Evolutionary conservation across 345 rosid species (phyloP).

Genomic region (Eucalyptus tenuipes): DNA sequence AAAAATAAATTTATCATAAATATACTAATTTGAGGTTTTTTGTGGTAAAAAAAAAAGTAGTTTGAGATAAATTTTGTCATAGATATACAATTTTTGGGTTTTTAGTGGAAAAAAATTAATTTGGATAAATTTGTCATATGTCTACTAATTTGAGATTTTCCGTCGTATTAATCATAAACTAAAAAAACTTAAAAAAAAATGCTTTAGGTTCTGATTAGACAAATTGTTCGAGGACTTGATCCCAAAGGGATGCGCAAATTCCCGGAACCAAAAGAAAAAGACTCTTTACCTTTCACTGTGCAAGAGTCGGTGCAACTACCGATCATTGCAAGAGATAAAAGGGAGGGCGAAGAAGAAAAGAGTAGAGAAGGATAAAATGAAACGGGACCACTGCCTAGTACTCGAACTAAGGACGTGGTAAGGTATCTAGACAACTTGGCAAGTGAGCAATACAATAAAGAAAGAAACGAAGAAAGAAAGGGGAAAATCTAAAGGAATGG

Average conservation of each 20-base stretch:
- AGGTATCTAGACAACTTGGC: background rate
- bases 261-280: background rate
- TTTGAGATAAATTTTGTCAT: too few relatives aligned
- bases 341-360: background rate
- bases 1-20: too few relatives aligned
- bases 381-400: background rate
- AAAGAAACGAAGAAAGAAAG: background rate
- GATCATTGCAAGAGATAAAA: background rate
- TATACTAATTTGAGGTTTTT: too few relatives aligned
- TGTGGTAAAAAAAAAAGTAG: fast-evolving
- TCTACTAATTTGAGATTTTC: background rate
- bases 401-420: background rate
- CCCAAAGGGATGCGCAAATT: background rate
- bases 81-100: background rate
- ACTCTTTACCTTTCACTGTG: background rate
- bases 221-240: background rate
- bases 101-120: too few relatives aligned
- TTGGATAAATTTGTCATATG: fast-evolving
- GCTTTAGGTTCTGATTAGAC: background rate
- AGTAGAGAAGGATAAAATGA: background rate
- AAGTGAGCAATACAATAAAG: background rate
- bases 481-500: background rate
- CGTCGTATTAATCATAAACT: background rate
- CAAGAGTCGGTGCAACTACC: background rate
- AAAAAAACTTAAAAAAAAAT: background rate